Conservation (phyloP, 768 basidiomycete genomes). For the Tricholoma furcatifolium region DNA sequence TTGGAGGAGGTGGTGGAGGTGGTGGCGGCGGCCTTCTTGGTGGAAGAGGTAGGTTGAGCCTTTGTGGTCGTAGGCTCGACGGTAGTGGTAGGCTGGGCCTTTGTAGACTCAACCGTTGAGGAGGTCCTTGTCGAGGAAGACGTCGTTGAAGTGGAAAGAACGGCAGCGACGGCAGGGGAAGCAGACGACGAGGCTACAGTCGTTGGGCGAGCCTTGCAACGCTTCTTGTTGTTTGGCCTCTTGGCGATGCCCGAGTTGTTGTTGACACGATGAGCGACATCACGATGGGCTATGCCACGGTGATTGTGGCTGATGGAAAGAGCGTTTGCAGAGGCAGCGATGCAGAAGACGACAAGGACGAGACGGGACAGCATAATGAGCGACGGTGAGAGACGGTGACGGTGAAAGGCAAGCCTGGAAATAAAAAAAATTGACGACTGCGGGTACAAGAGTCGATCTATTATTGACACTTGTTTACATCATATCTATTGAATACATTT, state of each 20-base stretch:
- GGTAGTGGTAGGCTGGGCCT: slow-evolving; percentile 13
- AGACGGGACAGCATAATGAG: slow-evolving; percentile 18
- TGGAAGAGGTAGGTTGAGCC: slow-evolving; percentile 18
- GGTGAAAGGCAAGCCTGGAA: background rate
- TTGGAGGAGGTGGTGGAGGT: slow-evolving; percentile 16
- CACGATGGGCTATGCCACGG: slow-evolving; percentile 43
- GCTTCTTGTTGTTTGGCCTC: slow-evolving; percentile 30
- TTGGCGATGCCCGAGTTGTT: slow-evolving; percentile 21
- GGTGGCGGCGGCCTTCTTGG: slow-evolving; percentile 3
- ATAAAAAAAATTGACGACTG: background rate
- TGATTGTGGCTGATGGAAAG: slow-evolving; percentile 44
- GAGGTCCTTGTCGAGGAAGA: slow-evolving; percentile 12
- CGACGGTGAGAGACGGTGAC: slow-evolving; percentile 6
- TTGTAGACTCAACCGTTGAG: background rate
- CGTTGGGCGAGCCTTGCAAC: slow-evolving; percentile 35
- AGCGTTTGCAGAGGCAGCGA: slow-evolving; percentile 36
- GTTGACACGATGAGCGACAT: slow-evolving; percentile 28
- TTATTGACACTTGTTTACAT: slow-evolving; percentile 15
- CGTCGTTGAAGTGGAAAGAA: slow-evolving; percentile 7
- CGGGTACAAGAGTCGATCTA: background rate
- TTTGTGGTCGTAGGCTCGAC: slow-evolving; percentile 19
- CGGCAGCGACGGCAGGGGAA: slow-evolving; percentile 13
- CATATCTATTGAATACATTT: slow-evolving; percentile 63
- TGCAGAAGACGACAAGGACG: slow-evolving; percentile 19
- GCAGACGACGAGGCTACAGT: slow-evolving; percentile 20